These are phyloP conservation scores for Penicillium manginii DNA, from an alignment of 495 filamentous ascomycete species.

Conservation along the genomic window DNA sequence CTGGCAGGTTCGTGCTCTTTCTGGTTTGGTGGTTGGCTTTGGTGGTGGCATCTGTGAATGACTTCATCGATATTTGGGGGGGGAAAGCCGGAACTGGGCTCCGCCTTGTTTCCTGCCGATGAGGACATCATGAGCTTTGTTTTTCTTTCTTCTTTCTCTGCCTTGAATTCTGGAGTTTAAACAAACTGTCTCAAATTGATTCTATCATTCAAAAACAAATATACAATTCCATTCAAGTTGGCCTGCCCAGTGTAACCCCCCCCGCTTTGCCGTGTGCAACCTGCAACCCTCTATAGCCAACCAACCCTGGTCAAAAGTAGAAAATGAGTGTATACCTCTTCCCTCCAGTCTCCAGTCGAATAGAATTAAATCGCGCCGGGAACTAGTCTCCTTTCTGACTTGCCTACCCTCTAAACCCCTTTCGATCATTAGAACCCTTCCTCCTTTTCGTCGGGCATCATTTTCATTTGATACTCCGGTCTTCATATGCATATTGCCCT, in stretches of 20 bases:
- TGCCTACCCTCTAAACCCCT: constrained; percentile 1
- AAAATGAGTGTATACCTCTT: too few relatives aligned
- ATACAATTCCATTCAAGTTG: background rate
- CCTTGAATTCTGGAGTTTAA: background rate
- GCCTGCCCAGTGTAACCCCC: constrained; percentile 13
- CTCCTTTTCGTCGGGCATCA: background rate
- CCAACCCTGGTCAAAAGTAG: background rate
- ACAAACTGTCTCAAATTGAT: background rate
- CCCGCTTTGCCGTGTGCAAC: constrained; percentile 16
- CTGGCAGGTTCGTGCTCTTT: constrained; percentile 2
- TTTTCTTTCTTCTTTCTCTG: background rate
- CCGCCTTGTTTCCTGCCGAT: constrained; percentile 32
- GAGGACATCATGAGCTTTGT: constrained; percentile 22
- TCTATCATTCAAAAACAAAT: background rate
- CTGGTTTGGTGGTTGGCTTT: background rate
- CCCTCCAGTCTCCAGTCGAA: too few relatives aligned
- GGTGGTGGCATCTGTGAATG: constrained; percentile 20
- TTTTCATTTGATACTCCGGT: background rate
- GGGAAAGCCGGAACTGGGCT: constrained; percentile 25
- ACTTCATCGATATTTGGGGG: constrained; percentile 30
- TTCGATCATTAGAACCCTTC: background rate
- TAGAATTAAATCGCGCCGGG: constrained; percentile 4
- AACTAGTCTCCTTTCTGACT: constrained; percentile 12
- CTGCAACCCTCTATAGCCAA: background rate
- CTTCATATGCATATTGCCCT: constrained; percentile 1